Conservation (phyloP, 495 filamentous ascomycete genomes). For the Hypomontagnella submonticulosa region DNA sequence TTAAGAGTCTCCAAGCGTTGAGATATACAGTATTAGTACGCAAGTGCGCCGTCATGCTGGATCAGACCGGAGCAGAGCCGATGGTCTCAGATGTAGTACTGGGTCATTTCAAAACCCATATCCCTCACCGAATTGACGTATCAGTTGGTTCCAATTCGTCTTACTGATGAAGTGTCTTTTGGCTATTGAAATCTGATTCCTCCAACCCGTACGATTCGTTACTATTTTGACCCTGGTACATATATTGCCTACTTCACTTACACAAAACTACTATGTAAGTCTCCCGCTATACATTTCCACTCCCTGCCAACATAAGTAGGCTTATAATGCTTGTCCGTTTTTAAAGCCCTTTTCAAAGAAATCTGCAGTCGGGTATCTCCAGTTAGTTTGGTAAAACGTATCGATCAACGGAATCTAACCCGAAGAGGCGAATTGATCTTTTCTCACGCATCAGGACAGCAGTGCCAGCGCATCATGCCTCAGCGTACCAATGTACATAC, state of each 20-base stretch:
- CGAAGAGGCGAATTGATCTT: constrained; percentile 38
- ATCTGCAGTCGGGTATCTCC: constrained; percentile 19
- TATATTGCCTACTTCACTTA: background rate
- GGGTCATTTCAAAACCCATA: constrained; percentile 9
- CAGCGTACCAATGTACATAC: constrained; percentile 32
- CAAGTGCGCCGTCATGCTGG: constrained; percentile 15
- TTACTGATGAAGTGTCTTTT: constrained; percentile 20
- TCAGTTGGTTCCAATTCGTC: constrained; percentile 17
- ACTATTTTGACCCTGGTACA: constrained; percentile 8
- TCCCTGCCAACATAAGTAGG: constrained; percentile 1
- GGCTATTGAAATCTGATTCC: constrained; percentile 10
- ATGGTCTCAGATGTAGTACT: constrained; percentile 14
- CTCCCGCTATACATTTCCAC: background rate
- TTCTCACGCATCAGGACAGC: constrained; percentile 40
- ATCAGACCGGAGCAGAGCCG: constrained; percentile 10
- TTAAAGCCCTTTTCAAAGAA: constrained; percentile 12
- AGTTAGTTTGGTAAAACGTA: constrained; percentile 37
- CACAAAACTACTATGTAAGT: background rate
- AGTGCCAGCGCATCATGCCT: constrained; percentile 43
- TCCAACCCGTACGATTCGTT: background rate
- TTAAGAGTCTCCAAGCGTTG: constrained; percentile 8
- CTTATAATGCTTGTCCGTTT: constrained; percentile 24
- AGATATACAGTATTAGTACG: constrained; percentile 2
- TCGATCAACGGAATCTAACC: constrained; percentile 44
- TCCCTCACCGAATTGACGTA: constrained; percentile 29